phyloP scores from a whole-genome alignment of 2,329 filamentous ascomycete species.

The Leptosphaerulina australis region DNA sequence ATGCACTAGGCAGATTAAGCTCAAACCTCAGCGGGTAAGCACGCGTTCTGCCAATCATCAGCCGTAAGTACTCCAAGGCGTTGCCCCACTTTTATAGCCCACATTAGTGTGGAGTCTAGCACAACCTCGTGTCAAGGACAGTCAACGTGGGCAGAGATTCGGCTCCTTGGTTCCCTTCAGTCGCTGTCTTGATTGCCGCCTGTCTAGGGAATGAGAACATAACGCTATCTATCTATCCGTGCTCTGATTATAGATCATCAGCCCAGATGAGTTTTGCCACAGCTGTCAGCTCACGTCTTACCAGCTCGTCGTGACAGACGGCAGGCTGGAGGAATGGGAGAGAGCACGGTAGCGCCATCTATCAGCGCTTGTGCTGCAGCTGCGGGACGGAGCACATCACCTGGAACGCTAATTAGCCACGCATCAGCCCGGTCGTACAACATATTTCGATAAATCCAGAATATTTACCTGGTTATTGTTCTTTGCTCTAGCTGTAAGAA shows the following conservation, averaged over 20 bases:
- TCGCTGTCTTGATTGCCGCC: slow-evolving; percentile 12
- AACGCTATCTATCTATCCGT: slow-evolving; percentile 24
- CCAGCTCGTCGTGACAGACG: slow-evolving; percentile 23
- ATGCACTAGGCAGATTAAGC: slow-evolving; percentile 27
- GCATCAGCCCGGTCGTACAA: slow-evolving; percentile 16
- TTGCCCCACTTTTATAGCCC: slow-evolving; percentile 22
- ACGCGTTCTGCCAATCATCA: slow-evolving; percentile 26
- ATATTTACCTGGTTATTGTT: slow-evolving; percentile 25
- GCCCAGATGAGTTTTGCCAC: slow-evolving; percentile 14
- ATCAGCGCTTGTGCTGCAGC: slow-evolving; percentile 22
- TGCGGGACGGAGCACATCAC: slow-evolving; percentile 28
- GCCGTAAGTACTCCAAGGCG: slow-evolving; percentile 28
- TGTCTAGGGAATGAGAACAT: slow-evolving; percentile 19
- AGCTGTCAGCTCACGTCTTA: slow-evolving; percentile 19
- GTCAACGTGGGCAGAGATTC: slow-evolving; percentile 11
- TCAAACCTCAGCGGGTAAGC: slow-evolving; percentile 27
- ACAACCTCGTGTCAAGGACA: slow-evolving; percentile 27
- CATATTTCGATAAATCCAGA: slow-evolving; percentile 13
- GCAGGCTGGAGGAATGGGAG: slow-evolving; percentile 22
- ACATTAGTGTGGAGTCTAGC: slow-evolving; percentile 17
- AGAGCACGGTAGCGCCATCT: slow-evolving; percentile 14
- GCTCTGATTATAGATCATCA: slow-evolving; percentile 15
- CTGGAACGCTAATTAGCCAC: slow-evolving; percentile 28
- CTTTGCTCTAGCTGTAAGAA: slow-evolving; percentile 19
- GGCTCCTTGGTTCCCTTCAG: slow-evolving; percentile 5